Base-by-base conservation (phyloP, 768 basidiomycete species). In the Leccinum subgranulosum region DNA sequence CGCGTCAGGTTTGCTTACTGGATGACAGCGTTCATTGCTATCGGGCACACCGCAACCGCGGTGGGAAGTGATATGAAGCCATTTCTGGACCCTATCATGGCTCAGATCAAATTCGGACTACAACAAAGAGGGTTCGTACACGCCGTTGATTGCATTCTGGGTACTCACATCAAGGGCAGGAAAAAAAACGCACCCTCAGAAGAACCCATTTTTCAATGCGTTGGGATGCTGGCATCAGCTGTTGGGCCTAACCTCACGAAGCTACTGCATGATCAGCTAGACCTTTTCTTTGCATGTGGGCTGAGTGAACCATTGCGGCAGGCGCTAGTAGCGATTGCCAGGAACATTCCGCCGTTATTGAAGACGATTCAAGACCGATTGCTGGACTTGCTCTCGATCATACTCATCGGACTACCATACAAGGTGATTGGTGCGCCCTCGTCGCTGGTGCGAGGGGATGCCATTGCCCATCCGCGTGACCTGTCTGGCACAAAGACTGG, bases 241-340 rank as follows among this genome's bases (percentile, higher is more conserved):
- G 94, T 99, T 31, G 97, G 97, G 1, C 94, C 94, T 3, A 96
- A 94, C 71, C 77, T 99, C 49, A 98, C 97, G 0, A 94, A 96
- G 68, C 80, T 96, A 48, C 80, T 99, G 56, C 97, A 98, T 72
- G 97, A 98, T 67, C 90, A 98, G 63, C 83, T 99, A 31, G 95
- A 98, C 70, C 77, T 97, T 43, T 98, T 99, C 91, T 90, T 98
- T 68, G 89, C 87, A 0, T 96, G 90, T 68, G 96, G 94, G 3
- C 74, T 99, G 60, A 95, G 91, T 67, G 94, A 95, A 60, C 86
- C 94, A 12, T 78, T 99, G 39, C 83, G 87, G 29, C 83, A 89
- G 64, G 93, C 96, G 0, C 79, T 99, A 9, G 83, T 84, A 12
- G 88, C 87, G 25, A 93, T 98, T 55, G 88, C 92, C 0, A 82